Percentiles rank a stretch among this genome's conserved stretches.
phyloP scores from a whole-genome alignment of 2,329 filamentous ascomycete species.

The Ilyonectria robusta region DNA sequence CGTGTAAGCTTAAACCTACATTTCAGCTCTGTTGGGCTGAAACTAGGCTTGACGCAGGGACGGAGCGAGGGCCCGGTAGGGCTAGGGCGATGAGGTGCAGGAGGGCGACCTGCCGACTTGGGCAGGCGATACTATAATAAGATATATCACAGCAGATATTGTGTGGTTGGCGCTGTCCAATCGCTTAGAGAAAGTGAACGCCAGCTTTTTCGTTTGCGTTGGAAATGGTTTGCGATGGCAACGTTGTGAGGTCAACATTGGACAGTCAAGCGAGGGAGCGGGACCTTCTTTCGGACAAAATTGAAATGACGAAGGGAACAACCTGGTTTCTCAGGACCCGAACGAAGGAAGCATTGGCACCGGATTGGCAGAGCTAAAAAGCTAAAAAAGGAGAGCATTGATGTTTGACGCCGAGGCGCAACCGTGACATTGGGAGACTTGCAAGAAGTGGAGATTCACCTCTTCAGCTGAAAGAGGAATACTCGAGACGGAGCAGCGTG shows the following conservation, averaged over 20 bases:
- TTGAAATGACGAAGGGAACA: background rate
- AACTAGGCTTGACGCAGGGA: slow-evolving; percentile 29
- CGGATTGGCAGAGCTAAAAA: slow-evolving; percentile 31
- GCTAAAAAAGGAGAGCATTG: slow-evolving; percentile 25
- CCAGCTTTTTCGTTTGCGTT: slow-evolving; percentile 17
- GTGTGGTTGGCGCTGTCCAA: background rate
- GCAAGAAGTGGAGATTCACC: slow-evolving; percentile 7
- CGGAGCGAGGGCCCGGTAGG: background rate
- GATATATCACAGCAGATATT: slow-evolving; percentile 5
- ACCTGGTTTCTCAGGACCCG: background rate
- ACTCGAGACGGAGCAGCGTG: background rate
- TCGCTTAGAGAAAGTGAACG: slow-evolving; percentile 28
- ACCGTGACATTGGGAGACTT: slow-evolving; percentile 8
- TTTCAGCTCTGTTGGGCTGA: slow-evolving; percentile 23
- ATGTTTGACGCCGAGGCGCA: slow-evolving; percentile 17
- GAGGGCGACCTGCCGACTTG: slow-evolving; percentile 13
- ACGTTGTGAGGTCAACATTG: background rate
- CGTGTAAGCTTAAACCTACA: slow-evolving; percentile 38
- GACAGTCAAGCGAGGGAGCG: background rate
- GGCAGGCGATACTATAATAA: slow-evolving; percentile 1
- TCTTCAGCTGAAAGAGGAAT: slow-evolving; percentile 31
- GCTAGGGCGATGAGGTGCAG: background rate
- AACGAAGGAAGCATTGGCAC: slow-evolving; percentile 1
- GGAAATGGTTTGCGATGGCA: background rate
- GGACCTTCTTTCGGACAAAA: background rate